phyloP scores from a whole-genome alignment of 2,329 filamentous ascomycete genomes.

The Colletotrichum navitas region DNA sequence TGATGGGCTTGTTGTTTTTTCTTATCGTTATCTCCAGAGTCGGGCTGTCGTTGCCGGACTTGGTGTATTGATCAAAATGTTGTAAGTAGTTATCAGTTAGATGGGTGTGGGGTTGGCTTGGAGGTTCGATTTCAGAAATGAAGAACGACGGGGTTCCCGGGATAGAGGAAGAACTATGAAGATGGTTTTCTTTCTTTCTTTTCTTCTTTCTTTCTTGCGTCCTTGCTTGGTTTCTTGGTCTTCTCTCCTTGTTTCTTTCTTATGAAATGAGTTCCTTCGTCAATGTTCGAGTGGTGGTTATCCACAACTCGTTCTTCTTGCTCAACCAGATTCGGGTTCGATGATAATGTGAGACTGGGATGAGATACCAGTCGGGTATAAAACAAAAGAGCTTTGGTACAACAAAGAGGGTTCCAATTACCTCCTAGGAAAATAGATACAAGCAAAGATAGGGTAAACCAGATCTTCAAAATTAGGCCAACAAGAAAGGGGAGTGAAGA shows the following conservation, averaged over 20 bases:
- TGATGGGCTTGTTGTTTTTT: neutral
- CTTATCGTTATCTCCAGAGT: neutral
- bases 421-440: conserved; percentile 2
- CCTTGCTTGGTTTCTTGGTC: neutral
- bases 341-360: neutral
- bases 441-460: conserved; percentile 5
- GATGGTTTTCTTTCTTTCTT: neutral
- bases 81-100: neutral
- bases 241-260: neutral
- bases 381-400: conserved; percentile 6
- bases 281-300: neutral
- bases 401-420: neutral
- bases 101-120: neutral
- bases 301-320: conserved; percentile 9
- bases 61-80: neutral
- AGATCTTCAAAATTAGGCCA: conserved; percentile 38
- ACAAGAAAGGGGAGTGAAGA: conserved; percentile 11
- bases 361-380: conserved; percentile 4
- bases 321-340: neutral
- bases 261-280: neutral
- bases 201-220: neutral
- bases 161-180: neutral
- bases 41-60: neutral
- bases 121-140: neutral
- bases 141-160: neutral